phyloP scores from a whole-genome alignment of 352 stramenopile genomes.

The Pythium brachiatum region DNA sequence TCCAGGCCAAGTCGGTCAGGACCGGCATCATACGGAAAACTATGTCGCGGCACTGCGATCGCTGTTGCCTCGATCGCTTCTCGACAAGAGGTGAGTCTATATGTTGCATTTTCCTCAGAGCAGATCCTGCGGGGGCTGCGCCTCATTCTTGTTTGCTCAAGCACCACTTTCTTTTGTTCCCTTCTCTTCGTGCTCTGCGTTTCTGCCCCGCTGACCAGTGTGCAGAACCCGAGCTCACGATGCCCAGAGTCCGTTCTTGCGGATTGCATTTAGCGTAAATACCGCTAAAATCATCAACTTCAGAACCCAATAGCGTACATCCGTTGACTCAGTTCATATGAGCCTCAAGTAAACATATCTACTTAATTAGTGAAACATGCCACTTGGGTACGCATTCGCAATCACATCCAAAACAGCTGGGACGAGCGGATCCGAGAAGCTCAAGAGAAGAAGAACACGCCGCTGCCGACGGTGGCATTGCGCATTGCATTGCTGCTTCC shows the following conservation, averaged over 20 bases:
- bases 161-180: neutral
- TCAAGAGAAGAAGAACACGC: neutral
- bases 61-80: neutral
- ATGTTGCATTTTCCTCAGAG: neutral
- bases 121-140: neutral
- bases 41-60: neutral
- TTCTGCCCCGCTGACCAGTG: neutral
- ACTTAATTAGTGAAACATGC: constrained; percentile 1
- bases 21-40: neutral
- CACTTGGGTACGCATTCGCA: neutral
- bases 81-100: no score
- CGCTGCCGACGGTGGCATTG: neutral
- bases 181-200: neutral
- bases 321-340: neutral
- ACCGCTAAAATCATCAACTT: neutral
- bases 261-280: neutral
- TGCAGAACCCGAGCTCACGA: neutral
- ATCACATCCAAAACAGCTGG: neutral
- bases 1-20: no score
- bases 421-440: neutral
- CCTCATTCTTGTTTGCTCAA: constrained; percentile 1
- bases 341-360: neutral
- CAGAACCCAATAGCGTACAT: neutral
- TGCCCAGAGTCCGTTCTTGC: no score
- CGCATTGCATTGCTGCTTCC: neutral